These are phyloP conservation scores for Chondrostereum purpureum DNA, from an alignment of 1,284 basidiomycete species.

Conservation along the genomic window DNA sequence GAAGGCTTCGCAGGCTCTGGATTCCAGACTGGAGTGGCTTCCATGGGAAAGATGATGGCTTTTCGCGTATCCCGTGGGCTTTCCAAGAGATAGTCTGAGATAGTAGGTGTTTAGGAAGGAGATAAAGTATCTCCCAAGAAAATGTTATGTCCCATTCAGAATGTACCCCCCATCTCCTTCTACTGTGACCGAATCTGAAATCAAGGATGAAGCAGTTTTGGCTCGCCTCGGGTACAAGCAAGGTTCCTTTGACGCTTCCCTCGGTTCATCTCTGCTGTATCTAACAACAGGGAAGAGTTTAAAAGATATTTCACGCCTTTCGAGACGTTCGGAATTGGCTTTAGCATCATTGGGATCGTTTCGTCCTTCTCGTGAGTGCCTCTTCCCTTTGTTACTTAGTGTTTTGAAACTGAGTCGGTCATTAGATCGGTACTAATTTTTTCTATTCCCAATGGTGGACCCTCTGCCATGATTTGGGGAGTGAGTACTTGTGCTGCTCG, in stretches of 20 bases:
- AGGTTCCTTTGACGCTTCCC: no score
- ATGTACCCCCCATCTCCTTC: not conserved
- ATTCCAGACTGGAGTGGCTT: no score
- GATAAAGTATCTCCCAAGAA: no score
- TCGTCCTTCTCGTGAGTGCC: not conserved
- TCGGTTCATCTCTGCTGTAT: no score
- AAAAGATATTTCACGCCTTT: conserved; percentile 9
- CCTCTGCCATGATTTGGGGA: conserved; percentile 16
- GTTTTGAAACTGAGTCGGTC: not conserved
- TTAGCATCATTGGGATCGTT: conserved; percentile 10
- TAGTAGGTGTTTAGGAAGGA: no score
- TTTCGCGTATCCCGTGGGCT: no score
- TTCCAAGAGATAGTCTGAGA: no score
- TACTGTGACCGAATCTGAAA: not conserved
- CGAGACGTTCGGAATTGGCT: conserved; percentile 9
- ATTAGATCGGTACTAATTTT: conserved; percentile 5
- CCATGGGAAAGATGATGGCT: no score
- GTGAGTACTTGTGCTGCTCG: conserved; percentile 3
- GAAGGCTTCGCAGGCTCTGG: no score
- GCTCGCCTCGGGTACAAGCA: conserved; percentile 12
- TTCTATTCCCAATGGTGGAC: conserved; percentile 17
- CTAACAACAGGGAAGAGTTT: no score
- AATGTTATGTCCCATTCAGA: no score
- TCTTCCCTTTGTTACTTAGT: not conserved
- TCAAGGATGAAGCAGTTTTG: conserved; percentile 10